Conservation (phyloP, 1,284 basidiomycete genomes). For the Anthracocystis walkeri region DNA sequence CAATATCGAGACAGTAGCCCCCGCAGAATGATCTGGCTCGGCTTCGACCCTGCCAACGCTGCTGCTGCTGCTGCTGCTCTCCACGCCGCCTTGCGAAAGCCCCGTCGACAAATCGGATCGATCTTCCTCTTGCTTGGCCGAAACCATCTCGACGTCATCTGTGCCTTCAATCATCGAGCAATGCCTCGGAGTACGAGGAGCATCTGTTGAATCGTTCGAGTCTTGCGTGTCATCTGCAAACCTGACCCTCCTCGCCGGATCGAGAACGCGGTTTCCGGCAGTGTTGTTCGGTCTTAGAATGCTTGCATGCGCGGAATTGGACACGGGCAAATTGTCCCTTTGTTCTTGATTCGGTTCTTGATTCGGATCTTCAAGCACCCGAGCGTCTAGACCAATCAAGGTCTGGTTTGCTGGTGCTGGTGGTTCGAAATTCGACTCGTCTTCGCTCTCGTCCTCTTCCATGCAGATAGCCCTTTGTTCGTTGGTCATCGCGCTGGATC, state of each 20-base stretch:
- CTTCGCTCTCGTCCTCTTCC: constrained; percentile 5
- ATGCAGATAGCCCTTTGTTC: constrained; percentile 4
- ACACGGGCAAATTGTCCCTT: constrained; percentile 14
- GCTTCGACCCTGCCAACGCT: neutral
- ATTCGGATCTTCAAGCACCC: neutral
- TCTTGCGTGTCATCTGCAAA: neutral
- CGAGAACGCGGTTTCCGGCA: neutral
- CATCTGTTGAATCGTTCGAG: neutral
- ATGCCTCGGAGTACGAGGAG: neutral
- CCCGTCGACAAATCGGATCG: no score
- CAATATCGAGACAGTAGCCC: neutral
- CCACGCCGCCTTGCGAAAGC: neutral
- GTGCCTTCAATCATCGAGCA: neutral
- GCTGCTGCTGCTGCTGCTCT: neutral
- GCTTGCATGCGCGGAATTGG: constrained; percentile 8
- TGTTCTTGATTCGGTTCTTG: constrained; percentile 1
- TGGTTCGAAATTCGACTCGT: neutral
- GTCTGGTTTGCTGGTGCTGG: neutral
- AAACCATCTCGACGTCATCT: neutral
- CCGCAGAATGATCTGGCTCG: neutral
- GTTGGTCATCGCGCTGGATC: neutral
- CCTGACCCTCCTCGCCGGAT: constrained; percentile 2
- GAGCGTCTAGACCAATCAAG: neutral
- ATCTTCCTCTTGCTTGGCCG: constrained; percentile 10
- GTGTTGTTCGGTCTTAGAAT: neutral